phyloP scores from a whole-genome alignment of 2,329 filamentous ascomycete species.

The Fusarium marasasianum region DNA sequence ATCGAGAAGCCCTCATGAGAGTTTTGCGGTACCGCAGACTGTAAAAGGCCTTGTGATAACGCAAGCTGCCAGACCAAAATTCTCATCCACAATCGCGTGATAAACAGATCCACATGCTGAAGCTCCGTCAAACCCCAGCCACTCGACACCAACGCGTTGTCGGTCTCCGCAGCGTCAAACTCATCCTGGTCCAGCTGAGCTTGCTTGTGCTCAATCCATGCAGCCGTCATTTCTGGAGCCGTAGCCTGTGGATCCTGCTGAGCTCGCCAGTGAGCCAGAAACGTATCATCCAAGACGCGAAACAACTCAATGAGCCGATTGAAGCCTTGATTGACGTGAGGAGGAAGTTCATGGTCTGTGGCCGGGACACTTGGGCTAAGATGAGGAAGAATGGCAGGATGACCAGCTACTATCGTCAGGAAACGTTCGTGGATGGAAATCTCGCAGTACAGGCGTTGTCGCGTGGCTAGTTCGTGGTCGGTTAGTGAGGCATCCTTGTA shows the following conservation, averaged over 20 bases:
- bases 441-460: slow-evolving; percentile 63
- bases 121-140: slow-evolving; percentile 48
- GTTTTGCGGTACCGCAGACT: slow-evolving; percentile 44
- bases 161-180: slow-evolving; percentile 42
- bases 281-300: slow-evolving; percentile 49
- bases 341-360: slow-evolving; percentile 46
- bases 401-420: slow-evolving; percentile 59
- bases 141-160: slow-evolving; percentile 34
- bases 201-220: slow-evolving; percentile 54
- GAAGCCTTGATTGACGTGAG: slow-evolving; percentile 50
- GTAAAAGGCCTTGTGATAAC: slow-evolving; percentile 50
- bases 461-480: slow-evolving; percentile 26
- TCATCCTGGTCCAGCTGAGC: slow-evolving; percentile 52
- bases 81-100: slow-evolving; percentile 54
- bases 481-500: slow-evolving; percentile 13
- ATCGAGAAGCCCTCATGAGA: slow-evolving; percentile 51
- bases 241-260: slow-evolving; percentile 38
- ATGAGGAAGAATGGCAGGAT: slow-evolving; percentile 47
- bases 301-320: slow-evolving; percentile 50
- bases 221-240: slow-evolving; percentile 43
- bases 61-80: slow-evolving; percentile 55
- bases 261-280: slow-evolving; percentile 50
- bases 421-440: slow-evolving; percentile 68
- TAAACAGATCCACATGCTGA: slow-evolving; percentile 52
- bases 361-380: slow-evolving; percentile 43